Evolutionary conservation across 2,329 filamentous ascomycete genomes (phyloP).

Genomic region (Coleophoma eucalyptorum): DNA sequence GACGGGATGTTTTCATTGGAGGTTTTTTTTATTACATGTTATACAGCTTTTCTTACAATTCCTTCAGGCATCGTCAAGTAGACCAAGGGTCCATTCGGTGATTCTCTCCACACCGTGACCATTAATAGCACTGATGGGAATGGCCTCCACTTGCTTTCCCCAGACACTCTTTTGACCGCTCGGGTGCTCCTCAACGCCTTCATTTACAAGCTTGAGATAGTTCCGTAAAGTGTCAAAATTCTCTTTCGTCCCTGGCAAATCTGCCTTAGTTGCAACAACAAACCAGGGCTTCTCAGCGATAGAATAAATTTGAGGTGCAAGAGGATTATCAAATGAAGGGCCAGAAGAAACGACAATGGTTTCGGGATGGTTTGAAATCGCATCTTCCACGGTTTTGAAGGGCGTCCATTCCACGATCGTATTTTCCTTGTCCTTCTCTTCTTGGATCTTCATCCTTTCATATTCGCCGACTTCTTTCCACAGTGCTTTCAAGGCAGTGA

Average conservation of each 20-base stretch:
- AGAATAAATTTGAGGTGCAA: slow-evolving; percentile 18
- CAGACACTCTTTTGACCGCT: slow-evolving; percentile 58
- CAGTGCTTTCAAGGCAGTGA: slow-evolving; percentile 72
- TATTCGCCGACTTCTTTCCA: slow-evolving; percentile 93
- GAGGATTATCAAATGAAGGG: slow-evolving; percentile 18
- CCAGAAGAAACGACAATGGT: slow-evolving; percentile 21
- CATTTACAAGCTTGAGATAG: slow-evolving; percentile 67
- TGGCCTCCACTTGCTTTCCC: slow-evolving; percentile 60
- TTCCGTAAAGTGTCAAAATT: slow-evolving; percentile 68
- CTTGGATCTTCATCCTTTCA: slow-evolving; percentile 62
- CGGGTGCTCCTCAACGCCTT: slow-evolving; percentile 65
- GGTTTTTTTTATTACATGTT: no score
- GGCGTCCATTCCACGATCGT: slow-evolving; percentile 56
- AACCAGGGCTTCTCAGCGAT: slow-evolving; percentile 97
- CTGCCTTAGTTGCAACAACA: slow-evolving; percentile 90
- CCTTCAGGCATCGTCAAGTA: slow-evolving; percentile 40
- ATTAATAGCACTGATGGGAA: slow-evolving; percentile 87
- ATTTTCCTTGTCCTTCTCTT: slow-evolving; percentile 66
- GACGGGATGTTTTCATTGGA: no score
- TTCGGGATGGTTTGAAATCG: slow-evolving; percentile 23
- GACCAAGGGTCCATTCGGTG: slow-evolving; percentile 66
- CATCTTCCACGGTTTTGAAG: slow-evolving; percentile 37
- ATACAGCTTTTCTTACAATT: no score
- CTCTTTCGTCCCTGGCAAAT: slow-evolving; percentile 71
- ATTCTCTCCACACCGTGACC: slow-evolving; percentile 78